Evolutionary conservation across 2,329 filamentous ascomycete species (phyloP), one percentile per base, ranked within the genome.

Genomic region (Aspergillus fructus): DNA sequence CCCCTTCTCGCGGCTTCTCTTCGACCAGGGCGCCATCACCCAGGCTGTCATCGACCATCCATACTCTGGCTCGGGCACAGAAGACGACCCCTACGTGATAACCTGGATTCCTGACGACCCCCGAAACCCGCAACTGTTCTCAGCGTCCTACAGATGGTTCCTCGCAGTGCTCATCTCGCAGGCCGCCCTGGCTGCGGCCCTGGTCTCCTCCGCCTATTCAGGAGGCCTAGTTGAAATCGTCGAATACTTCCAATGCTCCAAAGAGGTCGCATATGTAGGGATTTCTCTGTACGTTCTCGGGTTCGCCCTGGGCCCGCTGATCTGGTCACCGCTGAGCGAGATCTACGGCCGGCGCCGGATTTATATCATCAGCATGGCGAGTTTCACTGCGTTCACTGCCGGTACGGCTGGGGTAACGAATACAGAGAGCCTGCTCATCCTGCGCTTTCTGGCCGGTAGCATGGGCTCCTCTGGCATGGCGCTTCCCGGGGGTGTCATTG

Each of bases 371-470:
- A 41, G 19, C 7, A 27, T 33, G 11, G 19, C 7, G 1, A 21
- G 8, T 0, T 23, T 50, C 15, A 34, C 41, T 2, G 19, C 33
- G 7, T 52, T 51, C 15, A 47, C 17, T 2, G 41, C 41, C 2
- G 48, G 48, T 6, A 21, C 21, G 4, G 39, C 34, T 5, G 40
- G 27, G 0, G 37, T 46, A 1, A 24, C 58, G 21, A 59, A 59
- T 21, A 34, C 59, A 3, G 17, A 49, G 12, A 62, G 59, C 1
- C 23, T 61, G 11, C 12, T 63, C 3, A 42, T 61, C 7, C 27
- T 59, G 15, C 49, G 61, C 5, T 61, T 62, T 34, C 48, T 63
- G n/a, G 50, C 55, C 3, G 61, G 61, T 15, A 53, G 7, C 57
- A 19, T 58, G 19, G 61, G 59, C 2, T 48, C 54, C n/a, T 51